Evolutionary conservation across 441 rosid species (phyloP), one percentile per base, ranked within the genome.

Genomic region (Pelargonium cotyledonis): DNA sequence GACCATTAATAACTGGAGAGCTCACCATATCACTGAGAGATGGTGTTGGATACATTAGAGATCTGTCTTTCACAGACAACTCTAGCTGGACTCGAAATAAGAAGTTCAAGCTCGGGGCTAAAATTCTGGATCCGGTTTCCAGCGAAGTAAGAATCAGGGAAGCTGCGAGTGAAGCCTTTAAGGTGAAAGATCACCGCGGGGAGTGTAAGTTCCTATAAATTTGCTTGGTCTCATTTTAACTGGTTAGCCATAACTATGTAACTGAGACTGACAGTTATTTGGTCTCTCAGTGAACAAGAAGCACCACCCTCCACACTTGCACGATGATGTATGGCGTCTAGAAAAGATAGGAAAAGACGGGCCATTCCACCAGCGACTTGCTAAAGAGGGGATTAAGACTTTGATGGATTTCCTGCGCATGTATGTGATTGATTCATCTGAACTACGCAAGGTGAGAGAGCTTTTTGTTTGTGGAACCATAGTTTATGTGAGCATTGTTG

Each of bases 181-280:
- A 61, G 0, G 96, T 91, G 68, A 88, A 84, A 82, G 98, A 94
- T 73, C 93, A 88, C 19, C 85, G 97, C 0, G 98, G 98, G 62
- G 95, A 84, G 70, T 26, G 98, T 93, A 82, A 83, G 90, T 65
- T 71, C 46, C 23, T 38, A 12, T 6, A 68, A 19, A 62, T 44
- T 44, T 23, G 26, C 26, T 23, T 23, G 26, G 2, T 0, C 26
- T 23, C 26, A 23, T 23, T 23, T 23, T 23, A 23, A 23, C 26
- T 23, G 26, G 26, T 18, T 15, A 49, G 1, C 0, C 6, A 0
- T 29, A 7, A 15, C 57, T 38, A 49, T 18, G 16, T 66, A 29
- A 47, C 23, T 18, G 55, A 68, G 66, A 49, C 53, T 71, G 35
- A 73, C 49, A 2, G 4, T 21, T 40, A 11, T 51, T 57, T 71